Base-by-base conservation (phyloP, 2,329 filamentous ascomycete genomes). In the Cercospora sojina region DNA sequence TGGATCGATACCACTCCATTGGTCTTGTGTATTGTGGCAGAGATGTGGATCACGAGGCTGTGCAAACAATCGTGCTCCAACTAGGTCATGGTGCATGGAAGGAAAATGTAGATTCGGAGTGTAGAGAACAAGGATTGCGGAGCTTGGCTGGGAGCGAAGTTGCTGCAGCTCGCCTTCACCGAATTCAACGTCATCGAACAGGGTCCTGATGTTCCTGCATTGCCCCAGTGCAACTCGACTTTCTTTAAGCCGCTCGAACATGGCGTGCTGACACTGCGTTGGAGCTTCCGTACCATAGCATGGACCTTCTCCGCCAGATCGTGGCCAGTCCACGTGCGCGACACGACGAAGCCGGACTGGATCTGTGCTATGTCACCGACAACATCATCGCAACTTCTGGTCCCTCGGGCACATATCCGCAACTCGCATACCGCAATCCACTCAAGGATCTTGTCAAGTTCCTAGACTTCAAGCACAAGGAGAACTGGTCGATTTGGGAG, bases 401-500 rank as follows among this genome's bases (percentile, higher is more conserved):
- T 5, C 95, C 95, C 1, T 92, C 90, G 16, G 90, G 91, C 69
- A 93, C 91, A 18, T 97, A 96, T 76, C 94, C 95, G 0, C 90
- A 96, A 77, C 88, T 91, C 70, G 93, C 92, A 67, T 99, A 98
- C 80, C 91, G 95, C 75, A 99, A 97, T 76, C 94, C 94, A 0
- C 88, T 97, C 59, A 90, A 96, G 75, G 87, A 90, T 43, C 87
- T 99, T 23, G 92, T 98, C 67, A 86, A 87, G 70, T 99, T 94
- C 77, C 89, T 99, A 69, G 92, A 98, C 79, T 82, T 85, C 53
- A 92, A 93, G 74, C 95, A 99, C 79, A 90, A 86, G 29, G 81
- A 88, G 27, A 83, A 95, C 69, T 99, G 95, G 95, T 88, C 90
- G 3, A 97, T 99, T 74, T 99, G 94, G 92, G 95, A 99, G 80